Evolutionary conservation across 176 grass and related monocot species (phyloP).

Genomic region (Leersia perrieri): DNA sequence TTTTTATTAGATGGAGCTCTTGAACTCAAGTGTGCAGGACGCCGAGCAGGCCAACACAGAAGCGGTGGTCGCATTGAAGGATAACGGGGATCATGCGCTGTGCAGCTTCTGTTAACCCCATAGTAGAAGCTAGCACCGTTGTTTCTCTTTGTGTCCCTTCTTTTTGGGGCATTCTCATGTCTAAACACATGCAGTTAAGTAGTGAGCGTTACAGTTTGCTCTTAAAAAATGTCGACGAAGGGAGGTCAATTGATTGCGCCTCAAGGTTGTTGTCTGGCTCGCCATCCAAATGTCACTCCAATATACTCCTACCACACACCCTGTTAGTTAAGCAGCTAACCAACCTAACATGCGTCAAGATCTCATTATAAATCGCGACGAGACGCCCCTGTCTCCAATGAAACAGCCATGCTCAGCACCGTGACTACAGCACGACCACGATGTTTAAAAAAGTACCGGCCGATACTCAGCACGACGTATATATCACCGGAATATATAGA

Average conservation of each 20-base stretch:
- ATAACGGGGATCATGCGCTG: not conserved
- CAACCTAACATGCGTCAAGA: conserved; percentile 23
- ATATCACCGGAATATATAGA: not conserved
- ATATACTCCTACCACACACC: too few species aligned
- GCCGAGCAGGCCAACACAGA: not conserved
- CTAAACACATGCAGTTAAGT: not conserved
- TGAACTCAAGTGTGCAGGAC: not conserved
- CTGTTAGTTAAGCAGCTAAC: not conserved
- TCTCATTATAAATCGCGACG: not conserved
- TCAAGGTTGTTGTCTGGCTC: not conserved
- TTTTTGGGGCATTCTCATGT: not conserved
- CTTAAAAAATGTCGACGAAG: not conserved
- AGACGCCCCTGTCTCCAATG: conserved; percentile 29
- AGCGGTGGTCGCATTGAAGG: not conserved
- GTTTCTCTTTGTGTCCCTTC: not conserved
- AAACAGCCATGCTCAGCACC: not conserved
- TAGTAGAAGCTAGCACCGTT: not conserved
- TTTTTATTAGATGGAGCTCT: not conserved
- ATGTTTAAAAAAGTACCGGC: conserved; percentile 2
- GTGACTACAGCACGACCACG: not conserved
- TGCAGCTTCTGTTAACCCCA: too few species aligned
- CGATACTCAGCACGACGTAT: not conserved
- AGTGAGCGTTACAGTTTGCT: not conserved
- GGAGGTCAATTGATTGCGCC: not conserved
- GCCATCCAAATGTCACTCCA: not conserved